phyloP scores from a whole-genome alignment of 768 basidiomycete species.

The Amanita inopinata region DNA sequence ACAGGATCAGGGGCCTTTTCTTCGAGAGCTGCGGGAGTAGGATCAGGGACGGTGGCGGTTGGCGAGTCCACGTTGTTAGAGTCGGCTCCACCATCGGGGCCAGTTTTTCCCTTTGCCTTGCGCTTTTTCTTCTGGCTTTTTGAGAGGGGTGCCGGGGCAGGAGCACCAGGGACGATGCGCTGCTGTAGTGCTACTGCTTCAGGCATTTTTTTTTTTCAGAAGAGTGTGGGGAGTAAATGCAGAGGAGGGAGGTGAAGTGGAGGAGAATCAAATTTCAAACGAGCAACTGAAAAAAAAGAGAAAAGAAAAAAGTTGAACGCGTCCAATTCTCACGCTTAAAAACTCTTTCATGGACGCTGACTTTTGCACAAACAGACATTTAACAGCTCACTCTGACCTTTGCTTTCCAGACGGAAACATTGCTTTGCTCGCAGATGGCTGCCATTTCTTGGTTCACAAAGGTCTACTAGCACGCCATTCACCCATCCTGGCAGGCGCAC shows the following conservation, averaged over 20 bases:
- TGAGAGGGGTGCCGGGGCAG: constrained; percentile 45
- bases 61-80: constrained; percentile 29
- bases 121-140: constrained; percentile 70
- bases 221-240: constrained; percentile 8
- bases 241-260: background rate
- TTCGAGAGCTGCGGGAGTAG: constrained; percentile 29
- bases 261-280: no score
- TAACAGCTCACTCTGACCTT: constrained; percentile 34
- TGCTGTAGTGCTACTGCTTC: constrained; percentile 21
- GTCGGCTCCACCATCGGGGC: constrained; percentile 20
- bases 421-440: constrained; percentile 40
- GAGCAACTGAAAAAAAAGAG: no score
- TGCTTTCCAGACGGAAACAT: constrained; percentile 66
- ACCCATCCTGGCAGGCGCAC: constrained; percentile 30
- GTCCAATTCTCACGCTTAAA: constrained; percentile 13
- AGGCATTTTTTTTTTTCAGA: constrained; percentile 25
- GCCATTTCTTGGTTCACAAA: constrained; percentile 61
- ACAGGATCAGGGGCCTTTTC: constrained; percentile 40
- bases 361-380: background rate
- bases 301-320: constrained; percentile 22
- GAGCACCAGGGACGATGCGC: constrained; percentile 73
- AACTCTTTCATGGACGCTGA: background rate
- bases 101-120: constrained; percentile 35
- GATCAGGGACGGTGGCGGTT: constrained; percentile 33
- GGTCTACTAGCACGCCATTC: constrained; percentile 63